Conservation (phyloP, 352 stramenopile species). For the Hyphochytrium catenoides region DNA sequence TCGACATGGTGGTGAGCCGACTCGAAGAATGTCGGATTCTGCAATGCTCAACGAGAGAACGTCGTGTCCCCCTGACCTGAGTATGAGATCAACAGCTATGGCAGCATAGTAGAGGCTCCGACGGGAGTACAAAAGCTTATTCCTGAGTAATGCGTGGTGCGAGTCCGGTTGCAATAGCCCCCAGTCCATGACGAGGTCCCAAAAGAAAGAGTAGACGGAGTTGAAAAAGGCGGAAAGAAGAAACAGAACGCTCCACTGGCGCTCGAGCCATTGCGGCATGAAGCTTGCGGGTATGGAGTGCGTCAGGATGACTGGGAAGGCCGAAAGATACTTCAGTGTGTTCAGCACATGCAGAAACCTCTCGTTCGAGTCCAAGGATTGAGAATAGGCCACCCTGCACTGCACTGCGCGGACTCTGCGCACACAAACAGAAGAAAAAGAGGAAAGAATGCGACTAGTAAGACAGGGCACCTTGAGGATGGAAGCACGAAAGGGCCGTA, state of each 20-base stretch:
- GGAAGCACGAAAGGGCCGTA: too few relatives aligned
- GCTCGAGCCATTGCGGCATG: slow-evolving; percentile 1
- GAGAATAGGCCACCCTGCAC: slow-evolving; percentile 50
- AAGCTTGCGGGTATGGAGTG: slow-evolving; percentile 19
- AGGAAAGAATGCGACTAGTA: slow-evolving; percentile 3
- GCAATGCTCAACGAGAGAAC: too few relatives aligned
- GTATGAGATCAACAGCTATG: slow-evolving; percentile 70
- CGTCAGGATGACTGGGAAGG: slow-evolving; percentile 40
- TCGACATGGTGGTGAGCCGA: too few relatives aligned
- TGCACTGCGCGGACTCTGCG: slow-evolving; percentile 38
- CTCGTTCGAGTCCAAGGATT: slow-evolving; percentile 31
- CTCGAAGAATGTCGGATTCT: too few relatives aligned
- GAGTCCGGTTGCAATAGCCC: slow-evolving; percentile 41
- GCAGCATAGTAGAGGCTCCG: slow-evolving; percentile 64
- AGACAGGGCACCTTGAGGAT: too few relatives aligned
- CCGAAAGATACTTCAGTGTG: slow-evolving; percentile 59
- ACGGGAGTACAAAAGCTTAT: slow-evolving; percentile 31
- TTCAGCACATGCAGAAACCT: slow-evolving; percentile 52
- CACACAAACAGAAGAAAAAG: slow-evolving; percentile 2
- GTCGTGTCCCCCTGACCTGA: too few relatives aligned
- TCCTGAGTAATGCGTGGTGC: slow-evolving; percentile 19
- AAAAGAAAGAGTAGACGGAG: slow-evolving; percentile 86
- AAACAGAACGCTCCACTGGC: slow-evolving; percentile 36
- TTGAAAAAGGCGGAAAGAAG: slow-evolving; percentile 59
- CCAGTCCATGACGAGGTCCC: slow-evolving; percentile 95